These are phyloP conservation scores for Yamadazyma songkhlaensis DNA, from an alignment of 1,139 yeast species.

Conservation along the genomic window DNA sequence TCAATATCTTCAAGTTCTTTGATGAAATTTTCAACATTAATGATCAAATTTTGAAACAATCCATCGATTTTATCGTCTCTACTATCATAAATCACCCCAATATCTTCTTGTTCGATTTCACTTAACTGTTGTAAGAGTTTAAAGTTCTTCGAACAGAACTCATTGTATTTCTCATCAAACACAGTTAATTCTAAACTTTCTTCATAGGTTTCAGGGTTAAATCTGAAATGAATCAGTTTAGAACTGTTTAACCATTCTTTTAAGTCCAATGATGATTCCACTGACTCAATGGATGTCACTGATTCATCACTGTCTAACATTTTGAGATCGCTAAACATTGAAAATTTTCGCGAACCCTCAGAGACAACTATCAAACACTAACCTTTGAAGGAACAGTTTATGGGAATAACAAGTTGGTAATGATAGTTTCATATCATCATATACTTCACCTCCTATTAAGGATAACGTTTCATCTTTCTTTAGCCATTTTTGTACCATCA, in stretches of 20 bases:
- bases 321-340: slow-evolving; percentile 20
- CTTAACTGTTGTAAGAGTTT: slow-evolving; percentile 32
- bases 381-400: slow-evolving; percentile 13
- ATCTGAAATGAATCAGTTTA: slow-evolving; percentile 28
- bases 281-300: slow-evolving; percentile 13
- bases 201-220: slow-evolving; percentile 25
- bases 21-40: slow-evolving; percentile 19
- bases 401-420: slow-evolving; percentile 15
- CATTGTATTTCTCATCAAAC: slow-evolving; percentile 20
- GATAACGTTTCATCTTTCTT: slow-evolving; percentile 9
- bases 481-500: slow-evolving; percentile 19
- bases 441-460: too few species aligned
- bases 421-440: slow-evolving; percentile 7
- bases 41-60: slow-evolving; percentile 27
- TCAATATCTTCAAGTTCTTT: slow-evolving; percentile 14
- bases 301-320: slow-evolving; percentile 44
- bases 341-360: slow-evolving; percentile 3
- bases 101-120: slow-evolving; percentile 11
- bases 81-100: slow-evolving; percentile 27
- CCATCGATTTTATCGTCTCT: slow-evolving; percentile 17
- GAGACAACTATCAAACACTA: slow-evolving; percentile 8
- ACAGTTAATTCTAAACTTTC: slow-evolving; percentile 21
- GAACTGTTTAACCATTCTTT: slow-evolving; percentile 38
- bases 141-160: slow-evolving; percentile 13
- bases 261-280: slow-evolving; percentile 19